A percentile compares a stretch with the other conserved stretches of the same genome.
phyloP scores from a whole-genome alignment of 139 green algal species.

The Chlorella vulgaris region DNA sequence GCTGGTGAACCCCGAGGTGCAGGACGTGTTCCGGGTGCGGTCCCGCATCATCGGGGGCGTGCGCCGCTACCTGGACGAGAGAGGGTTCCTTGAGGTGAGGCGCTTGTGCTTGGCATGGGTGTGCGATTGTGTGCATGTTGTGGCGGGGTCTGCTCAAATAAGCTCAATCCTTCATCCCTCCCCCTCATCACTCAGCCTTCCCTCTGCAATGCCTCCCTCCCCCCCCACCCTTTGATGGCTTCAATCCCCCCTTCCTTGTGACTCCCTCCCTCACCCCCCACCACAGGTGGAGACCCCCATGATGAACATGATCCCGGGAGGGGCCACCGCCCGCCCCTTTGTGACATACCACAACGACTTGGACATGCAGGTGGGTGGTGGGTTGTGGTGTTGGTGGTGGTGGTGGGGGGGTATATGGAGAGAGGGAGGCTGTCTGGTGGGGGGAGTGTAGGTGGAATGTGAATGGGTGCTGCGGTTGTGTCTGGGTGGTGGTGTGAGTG shows the following conservation, averaged over 20 bases:
- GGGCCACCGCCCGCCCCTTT: constrained; percentile 95
- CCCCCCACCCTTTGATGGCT: constrained; percentile 48
- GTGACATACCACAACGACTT: constrained; percentile 99
- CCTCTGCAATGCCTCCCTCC: background rate
- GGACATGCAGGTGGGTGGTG: constrained; percentile 73
- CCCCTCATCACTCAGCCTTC: no score
- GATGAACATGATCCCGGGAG: constrained; percentile 94
- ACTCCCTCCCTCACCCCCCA: no score
- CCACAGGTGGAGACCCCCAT: constrained; percentile 94
- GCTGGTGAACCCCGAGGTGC: constrained; percentile 82
- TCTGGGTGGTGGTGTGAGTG: no score
- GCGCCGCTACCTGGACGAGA: constrained; percentile 88
- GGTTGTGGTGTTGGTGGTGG: background rate
- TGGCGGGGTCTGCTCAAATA: no score
- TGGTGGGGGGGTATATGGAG: background rate
- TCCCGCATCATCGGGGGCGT: constrained; percentile 88
- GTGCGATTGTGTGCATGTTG: no score
- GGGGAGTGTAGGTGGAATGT: no score
- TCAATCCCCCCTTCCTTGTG: no score
- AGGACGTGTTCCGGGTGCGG: constrained; percentile 86
- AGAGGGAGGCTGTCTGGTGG: background rate
- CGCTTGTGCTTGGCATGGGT: background rate
- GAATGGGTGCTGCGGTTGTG: no score
- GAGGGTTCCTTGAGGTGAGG: constrained; percentile 91
- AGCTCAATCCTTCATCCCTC: no score